These are phyloP conservation scores for Collybiopsis luxurians DNA, from an alignment of 768 basidiomycete species.

Conservation along the genomic window DNA sequence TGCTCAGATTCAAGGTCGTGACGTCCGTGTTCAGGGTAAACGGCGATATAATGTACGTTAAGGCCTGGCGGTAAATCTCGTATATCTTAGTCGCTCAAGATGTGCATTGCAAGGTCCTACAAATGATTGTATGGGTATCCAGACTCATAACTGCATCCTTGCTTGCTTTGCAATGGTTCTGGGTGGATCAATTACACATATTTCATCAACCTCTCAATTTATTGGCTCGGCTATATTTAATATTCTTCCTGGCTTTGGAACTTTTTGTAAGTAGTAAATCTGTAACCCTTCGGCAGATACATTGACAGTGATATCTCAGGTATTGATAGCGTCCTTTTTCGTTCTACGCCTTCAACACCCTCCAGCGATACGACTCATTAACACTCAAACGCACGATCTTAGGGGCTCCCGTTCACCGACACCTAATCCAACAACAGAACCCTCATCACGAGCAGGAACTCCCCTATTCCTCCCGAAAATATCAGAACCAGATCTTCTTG, in stretches of 20 bases:
- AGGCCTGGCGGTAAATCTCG: too few species aligned
- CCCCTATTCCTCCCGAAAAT: slow-evolving; percentile 14
- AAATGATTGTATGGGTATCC: slow-evolving; percentile 56
- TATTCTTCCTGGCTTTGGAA: slow-evolving; percentile 46
- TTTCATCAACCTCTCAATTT: slow-evolving; percentile 31
- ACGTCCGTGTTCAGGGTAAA: slow-evolving; percentile 66
- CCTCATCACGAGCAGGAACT: slow-evolving; percentile 21
- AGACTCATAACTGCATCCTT: slow-evolving; percentile 50
- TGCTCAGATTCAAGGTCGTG: slow-evolving; percentile 68
- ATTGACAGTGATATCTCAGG: slow-evolving; percentile 31
- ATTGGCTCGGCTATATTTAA: slow-evolving; percentile 44
- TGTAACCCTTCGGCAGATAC: not conserved
- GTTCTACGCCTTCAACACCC: slow-evolving; percentile 65
- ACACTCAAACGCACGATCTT: slow-evolving; percentile 44
- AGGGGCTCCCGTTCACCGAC: slow-evolving; percentile 36
- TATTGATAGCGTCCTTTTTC: slow-evolving; percentile 46
- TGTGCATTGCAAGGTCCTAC: slow-evolving; percentile 43
- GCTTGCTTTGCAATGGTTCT: slow-evolving; percentile 39
- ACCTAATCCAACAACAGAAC: slow-evolving; percentile 26
- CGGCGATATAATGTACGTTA: slow-evolving; percentile 60
- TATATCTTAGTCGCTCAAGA: not conserved
- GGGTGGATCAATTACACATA: slow-evolving; percentile 36
- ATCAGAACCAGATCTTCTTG: slow-evolving; percentile 56
- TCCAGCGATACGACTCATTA: slow-evolving; percentile 67
- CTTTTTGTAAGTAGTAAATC: slow-evolving; percentile 44